Evolutionary conservation across 2,329 filamentous ascomycete genomes (phyloP), one percentile per base, ranked within the genome.

Genomic region (Xylaria polymorpha): DNA sequence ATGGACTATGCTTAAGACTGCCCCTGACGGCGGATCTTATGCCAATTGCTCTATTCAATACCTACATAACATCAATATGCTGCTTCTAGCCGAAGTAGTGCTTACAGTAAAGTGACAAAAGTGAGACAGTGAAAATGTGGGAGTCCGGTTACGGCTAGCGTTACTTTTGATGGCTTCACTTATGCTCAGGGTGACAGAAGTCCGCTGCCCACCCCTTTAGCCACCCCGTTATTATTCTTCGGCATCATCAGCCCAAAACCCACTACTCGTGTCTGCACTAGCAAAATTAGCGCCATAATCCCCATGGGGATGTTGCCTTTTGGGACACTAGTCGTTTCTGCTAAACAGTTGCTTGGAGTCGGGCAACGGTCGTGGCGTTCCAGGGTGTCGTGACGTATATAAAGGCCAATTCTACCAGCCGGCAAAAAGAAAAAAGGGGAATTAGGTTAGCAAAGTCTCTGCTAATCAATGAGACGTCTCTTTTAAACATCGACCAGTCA

Each of bases 291-390:
- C 15, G 59, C 15, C 35, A 25, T 35, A 10, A 5, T n/a, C 46
- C 59, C 46, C 59, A 32, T 61, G 59, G 59, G 59, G 59, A 53
- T 41, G 35, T 29, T 35, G 37, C 48, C 35, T 61, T 29, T 50
- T 50, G 46, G 32, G 22, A 39, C 14, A 50, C n/a, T 32, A 59
- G 43, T 18, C n/a, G 25, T 53, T 53, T 32, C 50, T 46, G 9
- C 15, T 32, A 25, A 46, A 41, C n/a, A 10, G 20, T 29, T 60
- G 35, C n/a, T 32, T 43, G 46, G 53, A 53, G 37, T 61, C 48
- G 35, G 4, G 5, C 59, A 61, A 61, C 8, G 35, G 20, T 43
- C 35, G 29, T 53, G 59, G 44, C 15, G 29, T 14, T 29, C 46
- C 5, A 43, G 10, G 46, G 53, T 43, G 15, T 43, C 25, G 29